Evolutionary conservation across 2,329 filamentous ascomycete genomes (phyloP).

Genomic region (Aspergillus pseudoviridinutans): DNA sequence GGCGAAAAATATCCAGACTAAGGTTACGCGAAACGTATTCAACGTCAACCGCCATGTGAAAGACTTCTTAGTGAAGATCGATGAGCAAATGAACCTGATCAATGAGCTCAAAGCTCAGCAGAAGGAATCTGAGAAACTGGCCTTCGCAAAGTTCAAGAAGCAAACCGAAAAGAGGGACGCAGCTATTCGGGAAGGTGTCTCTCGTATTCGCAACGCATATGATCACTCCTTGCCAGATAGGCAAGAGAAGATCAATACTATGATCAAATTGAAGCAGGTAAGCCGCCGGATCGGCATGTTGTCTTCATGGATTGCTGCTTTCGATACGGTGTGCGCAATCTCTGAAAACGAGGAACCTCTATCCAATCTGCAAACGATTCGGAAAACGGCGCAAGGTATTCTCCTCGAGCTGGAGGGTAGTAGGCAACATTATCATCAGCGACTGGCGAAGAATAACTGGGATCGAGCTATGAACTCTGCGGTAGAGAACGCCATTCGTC

Average conservation of each 20-base stretch:
- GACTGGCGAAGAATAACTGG: constrained; percentile 77
- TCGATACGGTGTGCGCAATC: constrained; percentile 74
- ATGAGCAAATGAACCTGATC: constrained; percentile 96
- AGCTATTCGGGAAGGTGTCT: constrained; percentile 71
- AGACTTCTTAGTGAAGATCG: constrained; percentile 98
- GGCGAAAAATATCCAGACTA: constrained; percentile 99
- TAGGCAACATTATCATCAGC: constrained; percentile 84
- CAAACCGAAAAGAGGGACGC: constrained; percentile 79
- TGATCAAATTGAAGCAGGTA: constrained; percentile 77
- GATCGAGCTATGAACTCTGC: constrained; percentile 83
- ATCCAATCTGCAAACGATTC: constrained; percentile 66
- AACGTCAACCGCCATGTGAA: constrained; percentile 99
- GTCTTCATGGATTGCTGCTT: constrained; percentile 90
- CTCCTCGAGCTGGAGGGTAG: constrained; percentile 85
- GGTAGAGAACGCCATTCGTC: constrained; percentile 75
- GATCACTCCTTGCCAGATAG: constrained; percentile 75
- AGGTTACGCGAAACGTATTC: constrained; percentile 98
- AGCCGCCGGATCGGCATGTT: constrained; percentile 81
- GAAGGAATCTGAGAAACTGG: constrained; percentile 77
- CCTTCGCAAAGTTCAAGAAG: constrained; percentile 86
- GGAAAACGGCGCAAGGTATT: constrained; percentile 85
- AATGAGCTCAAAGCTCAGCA: constrained; percentile 92
- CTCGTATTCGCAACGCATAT: constrained; percentile 76
- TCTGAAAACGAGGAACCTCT: constrained; percentile 65
- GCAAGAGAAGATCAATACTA: constrained; percentile 70